Conservation (phyloP, 495 filamentous ascomycete species). For the Annulohypoxylon maeteangense region DNA sequence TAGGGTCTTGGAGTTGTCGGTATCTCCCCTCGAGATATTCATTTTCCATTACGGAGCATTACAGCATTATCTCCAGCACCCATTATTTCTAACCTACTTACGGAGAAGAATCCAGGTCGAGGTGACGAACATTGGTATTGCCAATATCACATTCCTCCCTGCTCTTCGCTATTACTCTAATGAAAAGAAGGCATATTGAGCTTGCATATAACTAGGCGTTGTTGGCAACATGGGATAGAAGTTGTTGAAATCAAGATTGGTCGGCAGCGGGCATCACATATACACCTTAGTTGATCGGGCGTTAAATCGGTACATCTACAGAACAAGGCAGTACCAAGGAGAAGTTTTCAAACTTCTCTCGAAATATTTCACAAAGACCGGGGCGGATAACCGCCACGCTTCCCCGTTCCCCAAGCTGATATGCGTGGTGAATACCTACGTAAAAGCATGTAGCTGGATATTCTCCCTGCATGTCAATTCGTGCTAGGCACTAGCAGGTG, state of each 20-base stretch:
- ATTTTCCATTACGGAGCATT: constrained; percentile 27
- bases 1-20: constrained; percentile 46
- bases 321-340: constrained; percentile 19
- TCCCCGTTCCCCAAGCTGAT: constrained; percentile 16
- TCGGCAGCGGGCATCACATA: constrained; percentile 33
- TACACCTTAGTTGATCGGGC: constrained; percentile 27
- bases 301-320: constrained; percentile 39
- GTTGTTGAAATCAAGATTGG: constrained; percentile 39
- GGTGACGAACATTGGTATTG: constrained; percentile 12
- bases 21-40: constrained; percentile 36
- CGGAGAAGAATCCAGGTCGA: not conserved
- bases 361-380: constrained; percentile 15
- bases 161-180: constrained; percentile 13
- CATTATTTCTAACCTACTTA: constrained; percentile 14
- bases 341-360: constrained; percentile 6
- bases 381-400: constrained; percentile 28
- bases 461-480: constrained; percentile 28
- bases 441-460: constrained; percentile 21
- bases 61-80: constrained; percentile 25
- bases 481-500: constrained; percentile 26
- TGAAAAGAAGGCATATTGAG: constrained; percentile 35
- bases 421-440: constrained; percentile 22
- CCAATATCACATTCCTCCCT: constrained; percentile 6
- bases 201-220: constrained; percentile 52
- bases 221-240: constrained; percentile 50